Conservation (phyloP, 2,329 filamentous ascomycete species). For the Trichoderma koningii region DNA sequence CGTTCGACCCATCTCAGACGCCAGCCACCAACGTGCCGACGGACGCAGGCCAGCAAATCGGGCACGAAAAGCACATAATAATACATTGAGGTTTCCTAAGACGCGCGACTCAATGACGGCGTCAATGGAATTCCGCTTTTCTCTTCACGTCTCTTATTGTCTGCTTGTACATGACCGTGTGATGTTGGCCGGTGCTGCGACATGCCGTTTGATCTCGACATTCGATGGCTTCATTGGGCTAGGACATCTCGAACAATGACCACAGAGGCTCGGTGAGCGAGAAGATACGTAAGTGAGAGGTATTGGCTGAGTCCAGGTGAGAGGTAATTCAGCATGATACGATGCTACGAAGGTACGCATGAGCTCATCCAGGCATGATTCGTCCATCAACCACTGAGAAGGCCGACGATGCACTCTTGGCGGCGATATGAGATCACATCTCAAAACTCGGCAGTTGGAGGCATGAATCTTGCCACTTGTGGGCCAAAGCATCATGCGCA, state of each 20-base stretch:
- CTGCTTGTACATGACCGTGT: background rate
- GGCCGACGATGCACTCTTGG: background rate
- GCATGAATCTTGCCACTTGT: background rate
- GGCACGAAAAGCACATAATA: background rate
- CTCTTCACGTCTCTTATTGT: background rate
- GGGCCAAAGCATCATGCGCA: background rate
- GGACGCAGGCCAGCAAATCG: background rate
- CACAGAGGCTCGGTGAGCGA: background rate
- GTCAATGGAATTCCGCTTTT: too few relatives aligned
- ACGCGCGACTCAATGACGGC: background rate
- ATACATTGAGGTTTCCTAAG: background rate
- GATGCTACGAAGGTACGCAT: too few relatives aligned
- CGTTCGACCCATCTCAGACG: background rate
- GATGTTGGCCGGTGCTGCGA: background rate
- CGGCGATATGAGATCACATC: background rate
- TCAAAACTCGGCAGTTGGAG: background rate
- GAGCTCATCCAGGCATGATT: background rate
- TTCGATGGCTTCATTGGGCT: background rate
- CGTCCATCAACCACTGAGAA: background rate
- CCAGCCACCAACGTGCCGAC: slow-evolving; percentile 7
- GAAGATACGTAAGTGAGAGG: background rate
- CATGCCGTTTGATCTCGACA: background rate
- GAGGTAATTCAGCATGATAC: background rate
- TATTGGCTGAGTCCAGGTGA: too few relatives aligned
- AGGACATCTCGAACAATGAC: background rate